Evolutionary conservation across 2,329 filamentous ascomycete genomes (phyloP), one percentile per base, ranked within the genome.

Genomic region (Macrophomina phaseolina): DNA sequence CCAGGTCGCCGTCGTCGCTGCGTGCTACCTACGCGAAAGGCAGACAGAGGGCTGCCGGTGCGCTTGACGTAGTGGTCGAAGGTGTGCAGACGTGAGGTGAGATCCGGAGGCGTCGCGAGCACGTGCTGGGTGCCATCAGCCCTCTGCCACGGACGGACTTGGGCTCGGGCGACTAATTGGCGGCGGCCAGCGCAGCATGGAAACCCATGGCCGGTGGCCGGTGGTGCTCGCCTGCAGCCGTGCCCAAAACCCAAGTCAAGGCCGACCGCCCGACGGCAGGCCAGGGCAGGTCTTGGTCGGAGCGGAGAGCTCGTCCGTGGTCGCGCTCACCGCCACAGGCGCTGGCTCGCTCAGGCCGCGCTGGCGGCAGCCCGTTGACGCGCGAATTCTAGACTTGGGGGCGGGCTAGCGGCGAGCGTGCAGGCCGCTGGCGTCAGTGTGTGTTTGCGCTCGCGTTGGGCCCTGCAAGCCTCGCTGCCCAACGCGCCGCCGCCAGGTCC

Each of bases 381-480:
- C 49, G 61, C 48, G 48, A 64, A 55, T 64, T 52, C 48, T 55
- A 53, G 58, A 62, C 45, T 51, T 45, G 45, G 52, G 42, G 32
- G 58, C 56, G 58, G 45, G 58, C 58, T 62, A 62, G 58, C 45
- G 48, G 45, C 58, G 58, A 38, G 48, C 58, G 58, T 62, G 56
- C 56, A 61, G 56, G 52, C 56, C 56, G 56, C 56, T 62, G 58
- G 58, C 61, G 61, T 64, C 61, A 64, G 48, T 52, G 61, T 64
- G 48, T 52, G 61, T 64, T 52, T 64, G 46, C 46, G 48, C 18
- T 23, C 51, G 55, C 23, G 55, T 60, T 60, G 58, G 42, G 63
- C 63, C 63, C 38, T 65, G 49, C 51, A 30, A 14, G 49, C 38
- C 51, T 65, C 63, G 63, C 30, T 65, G 63, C 63, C 63, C 63